Evolutionary conservation across 352 stramenopile species (phyloP), one percentile per base, ranked within the genome.

Genomic region (Phytophthora citrophthora): DNA sequence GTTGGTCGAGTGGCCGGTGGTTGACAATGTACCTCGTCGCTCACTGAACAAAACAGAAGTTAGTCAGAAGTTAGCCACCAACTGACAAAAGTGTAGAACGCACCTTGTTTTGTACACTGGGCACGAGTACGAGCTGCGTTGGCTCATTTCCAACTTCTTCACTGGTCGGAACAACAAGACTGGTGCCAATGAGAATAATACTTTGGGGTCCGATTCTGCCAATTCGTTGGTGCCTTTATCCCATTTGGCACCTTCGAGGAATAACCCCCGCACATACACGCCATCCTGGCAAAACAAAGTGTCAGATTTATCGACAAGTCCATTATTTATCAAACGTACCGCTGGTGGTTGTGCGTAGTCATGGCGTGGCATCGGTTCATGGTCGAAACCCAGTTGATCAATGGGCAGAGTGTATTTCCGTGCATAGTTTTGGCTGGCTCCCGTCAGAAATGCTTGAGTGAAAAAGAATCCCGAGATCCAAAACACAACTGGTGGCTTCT

Each of bases 401-500:
- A 98, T 98, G 1, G 95, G 92, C 38, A 97, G 75, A 59, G 86
- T 93, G 66, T 98, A 95, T 61, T 94, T 93, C 2, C 95, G 79
- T 9, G 95, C 95, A 55, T 83, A 98, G 64, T 98, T 98, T 67
- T 98, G 95, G 56, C 95, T 94, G 38, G 90, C 94, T 27, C 95
- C 95, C 0, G 95, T 98, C 43, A 98, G 74, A 71, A 99, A 98
- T 12, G 95, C 94, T 75, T 98, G 91, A 3, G 95, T 97, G 77
- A 98, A 98, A 75, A 98, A 98, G 69, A 99, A 98, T 1, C 95
- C 93, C 16, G 84, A 96, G 54, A 99, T 86, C 95, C 95, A 99
- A 70, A 96, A 98, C 7, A 97, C 84, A 8, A 81, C 71, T 4
- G 94, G 94, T 11, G 92, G 79, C 16, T 89, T 92, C 50, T 94